Conservation (phyloP, 768 basidiomycete genomes). For the Termitomyces eurrhizus region DNA sequence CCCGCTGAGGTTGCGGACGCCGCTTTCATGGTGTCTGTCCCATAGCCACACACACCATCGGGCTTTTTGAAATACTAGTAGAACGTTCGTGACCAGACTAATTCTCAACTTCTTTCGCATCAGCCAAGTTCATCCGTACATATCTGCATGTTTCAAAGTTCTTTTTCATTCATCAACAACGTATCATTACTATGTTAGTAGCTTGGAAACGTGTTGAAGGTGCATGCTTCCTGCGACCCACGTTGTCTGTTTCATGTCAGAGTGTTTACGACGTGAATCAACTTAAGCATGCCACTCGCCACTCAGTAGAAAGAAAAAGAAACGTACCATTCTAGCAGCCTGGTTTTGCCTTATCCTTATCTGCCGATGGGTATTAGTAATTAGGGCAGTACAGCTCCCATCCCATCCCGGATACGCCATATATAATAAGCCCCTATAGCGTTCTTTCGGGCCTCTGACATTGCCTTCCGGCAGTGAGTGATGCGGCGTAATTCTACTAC, state of each 20-base stretch:
- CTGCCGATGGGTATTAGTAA: neutral
- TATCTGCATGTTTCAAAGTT: neutral
- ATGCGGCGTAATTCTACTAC: neutral
- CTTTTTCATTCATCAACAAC: constrained; percentile 1
- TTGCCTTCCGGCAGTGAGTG: neutral
- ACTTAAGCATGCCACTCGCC: neutral
- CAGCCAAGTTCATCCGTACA: neutral
- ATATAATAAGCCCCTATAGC: neutral
- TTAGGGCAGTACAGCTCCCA: neutral
- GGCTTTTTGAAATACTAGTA: too few species aligned
- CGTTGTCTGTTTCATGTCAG: neutral
- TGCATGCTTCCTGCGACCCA: neutral
- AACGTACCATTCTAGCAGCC: neutral
- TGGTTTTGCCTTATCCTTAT: neutral
- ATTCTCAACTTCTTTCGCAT: neutral
- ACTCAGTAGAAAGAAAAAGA: neutral
- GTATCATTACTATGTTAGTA: neutral
- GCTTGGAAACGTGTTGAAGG: constrained; percentile 1
- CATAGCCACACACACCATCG: neutral
- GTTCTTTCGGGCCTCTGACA: neutral
- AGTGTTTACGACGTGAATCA: constrained; percentile 1
- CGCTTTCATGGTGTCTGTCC: neutral
- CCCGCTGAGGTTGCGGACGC: neutral
- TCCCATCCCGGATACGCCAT: neutral
- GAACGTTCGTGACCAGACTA: neutral